A percentile compares a stretch with the other conserved stretches of the same genome.
These are phyloP conservation scores for Suillus lakei DNA, from an alignment of 768 basidiomycete species.

Conservation along the genomic window DNA sequence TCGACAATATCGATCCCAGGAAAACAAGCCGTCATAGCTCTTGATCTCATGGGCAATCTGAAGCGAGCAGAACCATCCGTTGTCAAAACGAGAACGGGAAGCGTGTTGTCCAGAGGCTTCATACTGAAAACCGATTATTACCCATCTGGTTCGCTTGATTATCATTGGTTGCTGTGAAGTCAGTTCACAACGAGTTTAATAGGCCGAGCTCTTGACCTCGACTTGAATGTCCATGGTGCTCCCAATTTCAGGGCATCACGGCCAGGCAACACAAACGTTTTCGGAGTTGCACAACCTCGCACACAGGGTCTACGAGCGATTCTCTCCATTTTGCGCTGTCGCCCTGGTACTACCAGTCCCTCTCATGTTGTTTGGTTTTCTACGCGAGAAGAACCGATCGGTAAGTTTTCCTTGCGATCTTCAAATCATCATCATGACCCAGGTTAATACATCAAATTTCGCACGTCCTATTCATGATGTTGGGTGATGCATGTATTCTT, in stretches of 20 bases:
- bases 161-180: neutral
- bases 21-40: slow-evolving; percentile 31
- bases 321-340: slow-evolving; percentile 79
- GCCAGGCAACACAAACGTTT: slow-evolving; percentile 84
- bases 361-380: slow-evolving; percentile 94
- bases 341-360: slow-evolving; percentile 64
- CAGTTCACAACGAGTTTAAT: slow-evolving; percentile 12
- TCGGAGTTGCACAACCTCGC: slow-evolving; percentile 94
- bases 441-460: neutral
- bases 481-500: slow-evolving; percentile 8
- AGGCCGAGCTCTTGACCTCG: slow-evolving; percentile 90
- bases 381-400: slow-evolving; percentile 93
- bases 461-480: neutral
- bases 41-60: slow-evolving; percentile 68
- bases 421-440: neutral
- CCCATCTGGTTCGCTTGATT: slow-evolving; percentile 60
- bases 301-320: slow-evolving; percentile 91
- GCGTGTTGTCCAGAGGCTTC: slow-evolving; percentile 85
- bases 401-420: slow-evolving; percentile 47
- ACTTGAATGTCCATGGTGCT: slow-evolving; percentile 91
- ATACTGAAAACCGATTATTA: slow-evolving; percentile 95
- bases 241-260: slow-evolving; percentile 92
- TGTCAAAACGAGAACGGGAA: slow-evolving; percentile 83
- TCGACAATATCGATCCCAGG: neutral
- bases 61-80: slow-evolving; percentile 72